Evolutionary conservation across 78 protist genomes (phyloP), one percentile per base, ranked within the genome.

Genomic region (Dictyostelium purpureum): DNA sequence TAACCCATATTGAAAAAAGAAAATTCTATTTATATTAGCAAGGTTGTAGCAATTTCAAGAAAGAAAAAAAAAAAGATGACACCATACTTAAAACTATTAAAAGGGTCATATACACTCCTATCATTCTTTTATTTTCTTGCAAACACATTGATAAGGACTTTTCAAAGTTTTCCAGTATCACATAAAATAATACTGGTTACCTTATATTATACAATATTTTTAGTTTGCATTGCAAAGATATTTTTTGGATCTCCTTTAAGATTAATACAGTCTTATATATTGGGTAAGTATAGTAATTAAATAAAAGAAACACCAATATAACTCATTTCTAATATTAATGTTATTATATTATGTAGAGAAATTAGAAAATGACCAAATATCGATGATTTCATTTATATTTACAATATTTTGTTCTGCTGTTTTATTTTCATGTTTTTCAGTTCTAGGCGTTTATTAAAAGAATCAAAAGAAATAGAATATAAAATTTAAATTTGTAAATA

Each of bases 191-290:
- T 74, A 40, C 51, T 74, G 19, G 52, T 33, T n/a, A 18, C 66
- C 4, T 49, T 74, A 26, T 74, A 74, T 51, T 74, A 24, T 43
- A 49, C 19, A 1, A 38, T 74, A 33, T 51, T 74, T 10, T n/a
- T 54, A 51, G 45, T 24, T 19, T 26, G 14, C 40, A 19, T 74
- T 31, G 24, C 28, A 40, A 74, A 33, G 31, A 38, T 74, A 16
- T 33, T 74, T 51, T 74, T 31, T 74, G 80, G 65, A 28, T 49
- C 80, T 51, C 80, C 80, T 49, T 21, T 33, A 26, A 74, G 51
- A 51, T 11, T 38, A 14, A n/a, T 74, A 5, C 49, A 51, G 31
- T 31, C 69, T 4, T 61, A 31, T 31, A 61, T 61, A 10, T 9
- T 16, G 10, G 69, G 69, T 61, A 69, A 19, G 10, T n/a, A 24